Base-by-base conservation (phyloP, 2,329 filamentous ascomycete species). In the Scedosporium minutisporum region DNA sequence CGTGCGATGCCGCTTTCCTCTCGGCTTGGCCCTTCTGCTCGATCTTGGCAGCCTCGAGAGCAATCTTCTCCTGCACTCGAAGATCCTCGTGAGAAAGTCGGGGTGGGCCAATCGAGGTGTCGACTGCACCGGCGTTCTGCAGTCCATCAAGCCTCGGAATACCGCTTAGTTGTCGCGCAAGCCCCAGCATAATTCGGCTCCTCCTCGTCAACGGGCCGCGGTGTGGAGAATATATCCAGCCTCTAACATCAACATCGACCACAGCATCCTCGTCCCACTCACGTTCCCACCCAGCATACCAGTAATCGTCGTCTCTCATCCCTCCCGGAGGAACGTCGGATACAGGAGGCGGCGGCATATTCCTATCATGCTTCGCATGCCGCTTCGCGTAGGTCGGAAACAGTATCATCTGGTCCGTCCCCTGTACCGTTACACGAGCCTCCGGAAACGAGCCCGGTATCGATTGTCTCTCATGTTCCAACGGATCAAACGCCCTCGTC, bases 141-240 rank as follows among this genome's bases (percentile, higher is more conserved):
- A 61, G 72, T 5, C 77, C 70, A 48, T 78, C 80, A 0, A 90
- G 88, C 3, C 87, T 84, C 33, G 92, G 88, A 42, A 99, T 86
- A 0, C 95, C 95, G 68, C 92, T 96, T 51, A 99, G 77, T 69
- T 95, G 89, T 61, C 93, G 83, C 14, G 93, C 93, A 25, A 97
- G 80, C 0, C 93, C 91, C 62, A 99, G 86, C 69, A 97, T 80
- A 65, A 97, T 80, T 44, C 95, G 84, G 69, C 97, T 96, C 69
- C 91, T 91, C 67, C 93, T 84, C 27, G 85, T 93, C 83, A 97
- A 87, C 3, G 91, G 92, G 0, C 91, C 92, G 67, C 82, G 83
- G 69, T 93, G 90, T 18, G 93, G 93, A 46, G 87, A 86, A 73
- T 96, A 99, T 60, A 97, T 84, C 95, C 96, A 99, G 14, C 95